A percentile compares a stretch with the other conserved stretches of the same genome.
phyloP scores from a whole-genome alignment of 2,329 filamentous ascomycete species.

The Dactylonectria estremocensis region DNA sequence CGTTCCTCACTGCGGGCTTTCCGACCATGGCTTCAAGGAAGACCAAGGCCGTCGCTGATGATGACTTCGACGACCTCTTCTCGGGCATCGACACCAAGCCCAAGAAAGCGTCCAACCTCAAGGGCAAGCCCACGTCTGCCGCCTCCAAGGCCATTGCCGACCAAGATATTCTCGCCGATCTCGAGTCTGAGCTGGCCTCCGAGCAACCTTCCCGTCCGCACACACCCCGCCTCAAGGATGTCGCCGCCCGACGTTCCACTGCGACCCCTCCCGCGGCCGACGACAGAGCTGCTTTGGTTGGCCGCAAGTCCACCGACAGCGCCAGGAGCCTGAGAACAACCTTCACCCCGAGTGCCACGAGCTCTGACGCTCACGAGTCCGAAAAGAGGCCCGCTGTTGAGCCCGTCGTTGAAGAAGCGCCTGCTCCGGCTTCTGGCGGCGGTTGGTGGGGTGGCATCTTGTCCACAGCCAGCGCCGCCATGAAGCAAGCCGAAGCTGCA shows the following conservation, averaged over 20 bases:
- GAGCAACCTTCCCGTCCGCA: conserved; percentile 83
- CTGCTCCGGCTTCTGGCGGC: conserved; percentile 65
- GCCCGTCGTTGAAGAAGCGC: conserved; percentile 55
- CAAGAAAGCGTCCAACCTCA: conserved; percentile 63
- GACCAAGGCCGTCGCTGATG: conserved; percentile 68
- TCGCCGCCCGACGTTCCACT: conserved; percentile 60
- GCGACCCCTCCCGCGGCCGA: conserved; percentile 72
- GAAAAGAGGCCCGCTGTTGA: conserved; percentile 67
- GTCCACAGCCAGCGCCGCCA: conserved; percentile 85
- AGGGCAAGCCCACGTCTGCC: conserved; percentile 65
- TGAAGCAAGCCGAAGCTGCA: conserved; percentile 93
- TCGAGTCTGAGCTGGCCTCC: conserved; percentile 80
- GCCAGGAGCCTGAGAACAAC: conserved; percentile 79
- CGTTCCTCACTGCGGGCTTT: conserved; percentile 20
- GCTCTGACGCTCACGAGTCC: conserved; percentile 72
- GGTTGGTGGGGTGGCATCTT: conserved; percentile 93
- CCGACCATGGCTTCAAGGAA: conserved; percentile 73
- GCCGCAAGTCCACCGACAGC: conserved; percentile 85
- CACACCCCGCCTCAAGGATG: conserved; percentile 81
- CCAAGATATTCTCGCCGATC: conserved; percentile 88
- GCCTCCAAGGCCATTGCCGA: conserved; percentile 66
- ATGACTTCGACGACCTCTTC: conserved; percentile 77
- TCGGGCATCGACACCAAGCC: conserved; percentile 70
- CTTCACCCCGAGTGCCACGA: conserved; percentile 78
- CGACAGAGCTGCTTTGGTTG: conserved; percentile 66